These are phyloP conservation scores for Leccinum imitatum DNA, from an alignment of 768 basidiomycete genomes.

Conservation along the genomic window DNA sequence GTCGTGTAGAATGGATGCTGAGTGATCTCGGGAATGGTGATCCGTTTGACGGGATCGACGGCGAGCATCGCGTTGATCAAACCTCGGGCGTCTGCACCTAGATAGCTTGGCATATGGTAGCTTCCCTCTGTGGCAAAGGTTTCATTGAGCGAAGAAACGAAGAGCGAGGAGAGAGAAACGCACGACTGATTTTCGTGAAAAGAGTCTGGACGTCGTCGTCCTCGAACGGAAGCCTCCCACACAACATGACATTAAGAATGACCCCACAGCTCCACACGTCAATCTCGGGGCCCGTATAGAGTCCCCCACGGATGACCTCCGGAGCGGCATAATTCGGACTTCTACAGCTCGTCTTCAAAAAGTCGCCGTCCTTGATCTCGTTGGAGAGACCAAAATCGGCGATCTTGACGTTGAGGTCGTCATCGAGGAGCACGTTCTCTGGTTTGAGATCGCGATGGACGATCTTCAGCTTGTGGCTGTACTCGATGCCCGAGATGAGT, in stretches of 20 bases:
- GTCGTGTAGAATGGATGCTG: constrained; percentile 88
- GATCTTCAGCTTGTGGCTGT: constrained; percentile 94
- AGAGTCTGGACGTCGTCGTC: constrained; percentile 92
- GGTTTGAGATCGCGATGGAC: constrained; percentile 98
- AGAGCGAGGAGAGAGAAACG: constrained; percentile 25
- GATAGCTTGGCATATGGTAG: constrained; percentile 80
- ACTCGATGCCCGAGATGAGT: constrained; percentile 95
- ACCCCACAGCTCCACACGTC: constrained; percentile 99
- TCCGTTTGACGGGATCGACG: constrained; percentile 92
- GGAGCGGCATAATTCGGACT: constrained; percentile 99
- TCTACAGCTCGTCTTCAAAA: constrained; percentile 95
- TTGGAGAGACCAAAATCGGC: constrained; percentile 98
- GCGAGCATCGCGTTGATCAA: constrained; percentile 89
- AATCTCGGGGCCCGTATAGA: constrained; percentile 97
- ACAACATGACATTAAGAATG: constrained; percentile 98
- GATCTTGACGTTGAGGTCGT: constrained; percentile 90
- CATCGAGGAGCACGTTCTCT: constrained; percentile 88
- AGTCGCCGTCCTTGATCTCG: constrained; percentile 95
- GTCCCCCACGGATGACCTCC: constrained; percentile 92
- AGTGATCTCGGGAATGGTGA: constrained; percentile 89
- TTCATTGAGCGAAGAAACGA: background rate
- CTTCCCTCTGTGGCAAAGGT: constrained; percentile 60
- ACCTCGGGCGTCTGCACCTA: constrained; percentile 72
- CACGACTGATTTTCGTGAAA: constrained; percentile 93
- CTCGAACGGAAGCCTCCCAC: constrained; percentile 93